Percentiles rank a stretch among this genome's conserved stretches.
Evolutionary conservation across 164 flowering plant species (phyloP).

Genomic region (Paratinospora sagittata): DNA sequence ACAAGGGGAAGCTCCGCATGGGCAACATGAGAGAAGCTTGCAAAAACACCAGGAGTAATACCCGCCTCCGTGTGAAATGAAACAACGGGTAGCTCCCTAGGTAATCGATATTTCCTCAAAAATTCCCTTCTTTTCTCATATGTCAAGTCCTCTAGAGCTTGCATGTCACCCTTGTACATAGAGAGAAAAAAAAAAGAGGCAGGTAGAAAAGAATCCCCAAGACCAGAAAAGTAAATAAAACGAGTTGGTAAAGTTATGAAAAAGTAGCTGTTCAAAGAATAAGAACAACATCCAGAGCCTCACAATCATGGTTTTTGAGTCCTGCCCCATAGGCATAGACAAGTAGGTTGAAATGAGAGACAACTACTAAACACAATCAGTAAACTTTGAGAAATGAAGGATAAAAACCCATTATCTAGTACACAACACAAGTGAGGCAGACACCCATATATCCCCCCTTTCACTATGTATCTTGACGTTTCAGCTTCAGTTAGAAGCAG

Average conservation of each 20-base stretch:
- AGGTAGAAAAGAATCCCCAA: not conserved
- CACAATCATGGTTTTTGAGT: not conserved
- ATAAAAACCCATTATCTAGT: not conserved
- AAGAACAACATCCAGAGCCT: not conserved
- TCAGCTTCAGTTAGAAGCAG: too few relatives aligned
- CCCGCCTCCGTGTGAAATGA: slow-evolving; percentile 86
- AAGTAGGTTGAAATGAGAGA: too few relatives aligned
- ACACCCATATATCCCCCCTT: not conserved
- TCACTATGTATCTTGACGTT: too few relatives aligned
- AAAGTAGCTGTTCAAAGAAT: not conserved
- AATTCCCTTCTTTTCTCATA: slow-evolving; percentile 83
- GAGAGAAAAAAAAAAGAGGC: slow-evolving; percentile 3
- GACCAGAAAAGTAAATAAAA: not conserved
- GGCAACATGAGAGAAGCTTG: slow-evolving; percentile 78
- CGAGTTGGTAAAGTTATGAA: not conserved
- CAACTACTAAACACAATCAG: not conserved
- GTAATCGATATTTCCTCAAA: slow-evolving; percentile 60
- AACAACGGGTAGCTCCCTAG: slow-evolving; percentile 58
- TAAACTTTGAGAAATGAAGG: not conserved
- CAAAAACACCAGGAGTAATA: slow-evolving; percentile 52
- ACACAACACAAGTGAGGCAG: not conserved
- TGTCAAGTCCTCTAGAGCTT: slow-evolving; percentile 83
- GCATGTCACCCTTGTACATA: slow-evolving; percentile 72
- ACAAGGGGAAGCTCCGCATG: slow-evolving; percentile 77
- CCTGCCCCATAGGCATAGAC: too few relatives aligned